Percentiles rank a stretch among this genome's conserved stretches.
These are phyloP conservation scores for Paraphoma sp. DNA, from an alignment of 2,329 filamentous ascomycete genomes.

Conservation along the genomic window DNA sequence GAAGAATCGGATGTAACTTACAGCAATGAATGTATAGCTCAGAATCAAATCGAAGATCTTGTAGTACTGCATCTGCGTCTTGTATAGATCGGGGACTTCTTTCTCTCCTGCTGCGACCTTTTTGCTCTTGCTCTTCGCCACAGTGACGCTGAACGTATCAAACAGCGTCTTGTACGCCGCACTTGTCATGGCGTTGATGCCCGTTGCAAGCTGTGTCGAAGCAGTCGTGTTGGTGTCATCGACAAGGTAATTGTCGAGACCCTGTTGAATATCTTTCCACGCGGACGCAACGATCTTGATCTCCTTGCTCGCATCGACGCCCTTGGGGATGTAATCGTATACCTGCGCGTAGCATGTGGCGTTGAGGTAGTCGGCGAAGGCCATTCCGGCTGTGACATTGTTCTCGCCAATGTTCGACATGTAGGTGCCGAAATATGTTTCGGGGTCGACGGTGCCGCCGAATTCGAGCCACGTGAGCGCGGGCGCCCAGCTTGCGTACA, in stretches of 20 bases:
- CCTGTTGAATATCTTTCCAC: constrained; percentile 13
- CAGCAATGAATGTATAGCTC: constrained; percentile 16
- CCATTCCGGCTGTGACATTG: constrained; percentile 6
- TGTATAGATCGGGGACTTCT: constrained; percentile 4
- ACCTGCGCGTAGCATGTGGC: constrained; percentile 18
- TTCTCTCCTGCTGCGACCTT: not conserved
- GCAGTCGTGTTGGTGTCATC: constrained; percentile 25
- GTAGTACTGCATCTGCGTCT: constrained; percentile 15
- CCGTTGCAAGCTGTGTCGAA: constrained; percentile 2
- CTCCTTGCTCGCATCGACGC: constrained; percentile 26
- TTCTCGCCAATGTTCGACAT: not conserved
- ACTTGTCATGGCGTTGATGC: constrained; percentile 14
- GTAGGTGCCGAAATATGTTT: constrained; percentile 1
- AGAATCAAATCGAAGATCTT: constrained; percentile 36
- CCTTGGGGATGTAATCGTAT: constrained; percentile 31
- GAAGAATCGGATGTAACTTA: constrained; percentile 19
- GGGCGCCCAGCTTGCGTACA: constrained; percentile 9
- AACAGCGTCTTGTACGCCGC: constrained; percentile 30
- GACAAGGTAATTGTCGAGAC: constrained; percentile 11
- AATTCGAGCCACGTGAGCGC: constrained; percentile 4
- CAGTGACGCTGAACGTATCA: constrained; percentile 27
- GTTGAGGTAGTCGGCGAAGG: constrained; percentile 18
- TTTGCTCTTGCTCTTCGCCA: constrained; percentile 20
- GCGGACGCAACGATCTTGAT: constrained; percentile 8
- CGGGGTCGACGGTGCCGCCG: constrained; percentile 10